These are phyloP conservation scores for Cryphonectria japonica DNA, from an alignment of 2,329 filamentous ascomycete species.

Conservation along the genomic window DNA sequence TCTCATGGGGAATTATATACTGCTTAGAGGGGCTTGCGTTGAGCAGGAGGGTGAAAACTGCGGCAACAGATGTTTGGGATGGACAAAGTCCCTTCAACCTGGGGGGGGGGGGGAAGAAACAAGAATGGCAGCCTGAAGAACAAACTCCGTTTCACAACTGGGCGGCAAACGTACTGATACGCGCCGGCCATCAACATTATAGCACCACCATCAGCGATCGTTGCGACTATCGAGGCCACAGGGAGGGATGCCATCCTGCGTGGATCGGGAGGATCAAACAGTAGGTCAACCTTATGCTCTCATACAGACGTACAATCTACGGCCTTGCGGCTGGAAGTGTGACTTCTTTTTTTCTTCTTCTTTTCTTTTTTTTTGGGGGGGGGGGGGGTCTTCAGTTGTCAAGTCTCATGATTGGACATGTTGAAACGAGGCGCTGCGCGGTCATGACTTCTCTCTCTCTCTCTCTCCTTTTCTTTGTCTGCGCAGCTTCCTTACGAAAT, in stretches of 20 bases:
- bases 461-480: neutral
- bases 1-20: neutral
- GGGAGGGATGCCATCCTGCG: slow-evolving; percentile 93
- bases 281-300: slow-evolving; percentile 54
- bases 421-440: neutral
- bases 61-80: neutral
- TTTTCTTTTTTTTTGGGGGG: no score
- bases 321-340: neutral
- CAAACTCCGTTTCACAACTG: neutral
- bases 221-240: slow-evolving; percentile 84
- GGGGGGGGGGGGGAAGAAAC: no score
- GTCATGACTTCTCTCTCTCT: neutral
- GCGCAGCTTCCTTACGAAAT: no score
- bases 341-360: neutral
- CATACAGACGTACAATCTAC: neutral
- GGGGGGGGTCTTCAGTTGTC: neutral
- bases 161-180: slow-evolving; percentile 17
- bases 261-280: slow-evolving; percentile 83
- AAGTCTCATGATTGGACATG: neutral
- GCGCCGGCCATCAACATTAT: slow-evolving; percentile 22
- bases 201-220: slow-evolving; percentile 87
- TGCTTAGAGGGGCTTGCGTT: neutral
- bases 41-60: neutral
- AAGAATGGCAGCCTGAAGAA: no score
- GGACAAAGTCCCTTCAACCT: neutral